Base-by-base conservation (phyloP, 2,329 filamentous ascomycete genomes). In the Plectosphaerella cucumerina region DNA sequence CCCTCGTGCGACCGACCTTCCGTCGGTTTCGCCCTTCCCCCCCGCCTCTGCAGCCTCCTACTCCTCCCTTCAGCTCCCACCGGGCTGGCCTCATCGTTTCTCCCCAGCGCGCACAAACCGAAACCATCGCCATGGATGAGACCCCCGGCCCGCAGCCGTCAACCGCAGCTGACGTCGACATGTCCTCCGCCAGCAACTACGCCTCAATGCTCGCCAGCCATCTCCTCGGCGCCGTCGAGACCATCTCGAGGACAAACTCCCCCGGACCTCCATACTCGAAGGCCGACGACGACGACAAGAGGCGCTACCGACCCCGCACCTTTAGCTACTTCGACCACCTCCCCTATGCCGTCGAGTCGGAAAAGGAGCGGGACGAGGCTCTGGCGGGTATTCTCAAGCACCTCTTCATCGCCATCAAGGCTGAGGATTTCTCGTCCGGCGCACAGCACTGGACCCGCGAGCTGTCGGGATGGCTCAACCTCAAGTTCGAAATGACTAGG, bases 371-470 rank as follows among this genome's bases (percentile, higher is more conserved):
- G 56, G 86, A 95, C 65, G 80, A 78, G 47, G 90, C 92, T 55
- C 76, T 99, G 44, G 80, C 87, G 44, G 90, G 91, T 65, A 97
- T 97, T 60, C 78, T 97, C 59, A 94, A 92, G 67, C 89, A 96
- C 64, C 85, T 99, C 26, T 97, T 96, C 68, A 89, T 97, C 60
- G 84, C 93, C 51, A 79, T 99, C 56, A 87, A 91, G 65, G 87
- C 94, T 4, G 91, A 96, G 58, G 94, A 99, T 70, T 97, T 97
- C 70, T 86, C 88, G 21, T 90, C 93, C 0, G 94, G 94, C 33
- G 94, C 93, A 23, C 78, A 96, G 54, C 93, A 99, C 70, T 99
- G 94, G 94, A 97, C 94, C 15, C 85, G 93, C 59, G 94, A 99
- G 80, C 85, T 99, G 45, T 85, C 92, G 65, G 90, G 88, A 70